Conservation (phyloP, 2,329 filamentous ascomycete species). For the Fusarium sp. region DNA sequence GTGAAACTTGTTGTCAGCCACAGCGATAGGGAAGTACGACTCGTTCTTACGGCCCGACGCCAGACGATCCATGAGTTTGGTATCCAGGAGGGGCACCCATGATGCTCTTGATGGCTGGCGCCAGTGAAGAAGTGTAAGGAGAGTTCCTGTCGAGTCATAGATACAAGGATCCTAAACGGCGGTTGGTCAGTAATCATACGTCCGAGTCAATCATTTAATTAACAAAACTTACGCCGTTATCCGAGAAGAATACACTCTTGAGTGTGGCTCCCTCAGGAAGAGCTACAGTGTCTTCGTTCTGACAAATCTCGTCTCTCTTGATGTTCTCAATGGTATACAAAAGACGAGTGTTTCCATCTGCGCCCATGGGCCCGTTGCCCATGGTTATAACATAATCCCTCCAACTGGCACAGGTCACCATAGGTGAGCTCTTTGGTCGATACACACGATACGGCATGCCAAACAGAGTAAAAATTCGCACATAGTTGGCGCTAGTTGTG, state of each 20-base stretch:
- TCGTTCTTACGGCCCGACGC: constrained; percentile 88
- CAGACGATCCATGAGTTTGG: constrained; percentile 82
- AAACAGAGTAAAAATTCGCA: constrained; percentile 92
- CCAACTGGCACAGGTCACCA: constrained; percentile 94
- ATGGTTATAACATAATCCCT: constrained; percentile 96
- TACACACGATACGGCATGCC: constrained; percentile 91
- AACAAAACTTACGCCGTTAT: constrained; percentile 75
- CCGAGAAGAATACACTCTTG: constrained; percentile 90
- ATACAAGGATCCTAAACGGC: constrained; percentile 84
- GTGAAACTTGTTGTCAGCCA: constrained; percentile 92
- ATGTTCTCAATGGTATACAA: constrained; percentile 95
- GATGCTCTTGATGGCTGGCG: constrained; percentile 83
- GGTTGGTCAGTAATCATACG: constrained; percentile 3
- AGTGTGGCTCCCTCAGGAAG: constrained; percentile 79
- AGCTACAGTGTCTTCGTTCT: constrained; percentile 92
- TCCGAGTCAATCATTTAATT: not conserved
- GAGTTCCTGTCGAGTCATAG: constrained; percentile 91
- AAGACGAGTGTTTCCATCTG: constrained; percentile 81
- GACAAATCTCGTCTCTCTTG: constrained; percentile 91
- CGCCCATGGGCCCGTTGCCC: constrained; percentile 87
- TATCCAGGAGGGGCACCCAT: constrained; percentile 95
- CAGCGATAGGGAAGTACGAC: constrained; percentile 93
- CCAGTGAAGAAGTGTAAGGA: constrained; percentile 92
- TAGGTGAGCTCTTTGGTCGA: constrained; percentile 88
- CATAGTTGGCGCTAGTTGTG: constrained; percentile 86